Conservation (phyloP, 2,329 filamentous ascomycete species). For the Dactylellina sp. region DNA sequence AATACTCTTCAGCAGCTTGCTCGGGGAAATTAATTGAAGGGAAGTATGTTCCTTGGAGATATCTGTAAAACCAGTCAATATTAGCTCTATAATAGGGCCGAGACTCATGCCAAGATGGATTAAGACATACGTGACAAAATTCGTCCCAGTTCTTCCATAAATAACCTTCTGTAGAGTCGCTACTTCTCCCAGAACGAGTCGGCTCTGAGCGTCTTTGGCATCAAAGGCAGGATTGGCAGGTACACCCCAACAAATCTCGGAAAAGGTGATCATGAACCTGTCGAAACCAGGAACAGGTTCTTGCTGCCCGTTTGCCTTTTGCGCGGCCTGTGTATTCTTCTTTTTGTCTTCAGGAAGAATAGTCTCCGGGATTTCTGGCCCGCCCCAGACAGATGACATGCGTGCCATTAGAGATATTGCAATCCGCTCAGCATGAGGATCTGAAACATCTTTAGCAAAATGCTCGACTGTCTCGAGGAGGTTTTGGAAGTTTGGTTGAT, state of each 20-base stretch:
- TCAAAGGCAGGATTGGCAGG: slow-evolving; percentile 82
- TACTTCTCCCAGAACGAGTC: slow-evolving; percentile 88
- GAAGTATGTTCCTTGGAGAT: slow-evolving; percentile 59
- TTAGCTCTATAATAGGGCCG: too few species aligned
- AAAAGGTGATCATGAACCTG: slow-evolving; percentile 87
- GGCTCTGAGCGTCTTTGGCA: slow-evolving; percentile 86
- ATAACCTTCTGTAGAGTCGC: slow-evolving; percentile 88
- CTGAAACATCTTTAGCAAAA: slow-evolving; percentile 80
- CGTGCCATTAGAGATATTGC: slow-evolving; percentile 84
- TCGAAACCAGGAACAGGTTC: slow-evolving; percentile 84
- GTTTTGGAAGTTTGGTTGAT: slow-evolving; percentile 89
- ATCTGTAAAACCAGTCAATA: slow-evolving; percentile 27
- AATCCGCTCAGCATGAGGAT: slow-evolving; percentile 75
- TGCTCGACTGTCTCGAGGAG: slow-evolving; percentile 86
- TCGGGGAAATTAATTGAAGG: slow-evolving; percentile 59
- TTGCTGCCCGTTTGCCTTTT: slow-evolving; percentile 65
- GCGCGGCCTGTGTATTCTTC: slow-evolving; percentile 66
- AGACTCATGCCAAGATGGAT: too few species aligned
- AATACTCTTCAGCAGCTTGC: slow-evolving; percentile 58
- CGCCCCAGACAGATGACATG: slow-evolving; percentile 91
- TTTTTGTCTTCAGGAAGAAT: slow-evolving; percentile 59
- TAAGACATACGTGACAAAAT: slow-evolving; percentile 71
- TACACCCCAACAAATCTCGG: slow-evolving; percentile 88
- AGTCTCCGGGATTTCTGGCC: slow-evolving; percentile 74
- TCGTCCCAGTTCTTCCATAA: slow-evolving; percentile 86